Conservation (phyloP, 805 yeast genomes). For the Clavispora phyllophila region DNA sequence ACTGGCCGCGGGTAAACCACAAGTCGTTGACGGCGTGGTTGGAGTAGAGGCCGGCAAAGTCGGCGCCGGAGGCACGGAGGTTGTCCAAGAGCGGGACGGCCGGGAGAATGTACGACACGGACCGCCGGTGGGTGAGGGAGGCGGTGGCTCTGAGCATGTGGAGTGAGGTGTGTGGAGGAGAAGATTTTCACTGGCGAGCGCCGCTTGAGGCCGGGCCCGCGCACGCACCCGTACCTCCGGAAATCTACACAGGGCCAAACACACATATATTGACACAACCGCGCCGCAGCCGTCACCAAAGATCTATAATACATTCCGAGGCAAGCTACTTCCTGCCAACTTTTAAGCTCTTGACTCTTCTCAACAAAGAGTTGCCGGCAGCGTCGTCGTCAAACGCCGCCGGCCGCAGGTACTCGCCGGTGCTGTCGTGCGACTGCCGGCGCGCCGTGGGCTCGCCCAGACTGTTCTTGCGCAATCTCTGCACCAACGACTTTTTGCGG, state of each 20-base stretch:
- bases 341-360: conserved; percentile 85
- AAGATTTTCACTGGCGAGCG: background rate
- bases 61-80: conserved; percentile 22
- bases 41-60: conserved; percentile 48
- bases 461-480: conserved; percentile 48
- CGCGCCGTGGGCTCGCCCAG: conserved; percentile 26
- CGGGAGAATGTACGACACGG: conserved; percentile 32
- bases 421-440: conserved; percentile 29
- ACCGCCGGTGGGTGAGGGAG: conserved; percentile 6
- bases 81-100: conserved; percentile 26
- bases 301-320: conserved; percentile 2
- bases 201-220: no score
- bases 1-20: conserved; percentile 43
- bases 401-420: conserved; percentile 11
- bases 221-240: background rate
- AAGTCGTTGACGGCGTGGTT: conserved; percentile 43
- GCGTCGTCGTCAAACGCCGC: conserved; percentile 13
- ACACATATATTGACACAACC: background rate
- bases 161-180: background rate
- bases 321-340: conserved; percentile 49
- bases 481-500: conserved; percentile 81
- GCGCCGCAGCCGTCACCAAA: conserved; percentile 1
- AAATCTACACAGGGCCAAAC: background rate
- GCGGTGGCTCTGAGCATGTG: background rate
- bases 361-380: conserved; percentile 47